phyloP scores from a whole-genome alignment of 2,329 filamentous ascomycete genomes.

The Xylariaceae sp. region DNA sequence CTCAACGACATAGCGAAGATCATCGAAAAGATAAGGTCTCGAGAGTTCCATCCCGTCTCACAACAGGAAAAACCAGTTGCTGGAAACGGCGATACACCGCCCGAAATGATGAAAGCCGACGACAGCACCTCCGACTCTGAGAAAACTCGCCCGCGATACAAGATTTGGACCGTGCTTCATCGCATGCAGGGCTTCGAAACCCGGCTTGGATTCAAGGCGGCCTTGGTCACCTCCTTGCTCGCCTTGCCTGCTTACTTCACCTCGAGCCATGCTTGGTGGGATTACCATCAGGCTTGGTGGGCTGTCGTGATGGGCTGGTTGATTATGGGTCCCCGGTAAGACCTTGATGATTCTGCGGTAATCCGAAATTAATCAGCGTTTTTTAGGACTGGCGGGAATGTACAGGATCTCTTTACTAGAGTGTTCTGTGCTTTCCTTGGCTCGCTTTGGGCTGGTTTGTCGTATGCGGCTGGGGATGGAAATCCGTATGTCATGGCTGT shows the following conservation, averaged over 20 bases:
- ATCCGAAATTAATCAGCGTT: neutral
- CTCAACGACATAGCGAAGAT: constrained; percentile 42
- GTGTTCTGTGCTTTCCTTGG: constrained; percentile 48
- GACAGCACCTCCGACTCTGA: constrained; percentile 35
- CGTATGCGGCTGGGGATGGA: constrained; percentile 47
- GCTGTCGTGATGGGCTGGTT: constrained; percentile 54
- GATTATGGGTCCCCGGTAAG: constrained; percentile 48
- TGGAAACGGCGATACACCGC: constrained; percentile 33
- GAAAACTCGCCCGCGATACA: constrained; percentile 41
- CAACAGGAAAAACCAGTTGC: constrained; percentile 25
- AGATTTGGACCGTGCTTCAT: constrained; percentile 47
- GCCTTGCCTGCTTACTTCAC: constrained; percentile 52
- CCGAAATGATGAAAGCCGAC: constrained; percentile 38
- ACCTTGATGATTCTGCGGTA: neutral
- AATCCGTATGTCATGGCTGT: constrained; percentile 53
- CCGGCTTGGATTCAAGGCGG: constrained; percentile 54
- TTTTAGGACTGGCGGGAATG: constrained; percentile 49
- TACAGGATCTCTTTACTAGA: constrained; percentile 54
- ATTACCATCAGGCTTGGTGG: constrained; percentile 55
- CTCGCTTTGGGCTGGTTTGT: constrained; percentile 51
- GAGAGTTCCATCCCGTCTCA: constrained; percentile 35
- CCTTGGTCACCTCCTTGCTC: constrained; percentile 47
- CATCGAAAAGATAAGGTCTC: constrained; percentile 42
- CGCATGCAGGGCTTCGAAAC: constrained; percentile 55
- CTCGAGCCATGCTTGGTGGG: constrained; percentile 48